Percentiles rank a stretch among this genome's conserved stretches.
Evolutionary conservation across 257 asterid species (phyloP).

Genomic region (Jacaranda mimosifolia): DNA sequence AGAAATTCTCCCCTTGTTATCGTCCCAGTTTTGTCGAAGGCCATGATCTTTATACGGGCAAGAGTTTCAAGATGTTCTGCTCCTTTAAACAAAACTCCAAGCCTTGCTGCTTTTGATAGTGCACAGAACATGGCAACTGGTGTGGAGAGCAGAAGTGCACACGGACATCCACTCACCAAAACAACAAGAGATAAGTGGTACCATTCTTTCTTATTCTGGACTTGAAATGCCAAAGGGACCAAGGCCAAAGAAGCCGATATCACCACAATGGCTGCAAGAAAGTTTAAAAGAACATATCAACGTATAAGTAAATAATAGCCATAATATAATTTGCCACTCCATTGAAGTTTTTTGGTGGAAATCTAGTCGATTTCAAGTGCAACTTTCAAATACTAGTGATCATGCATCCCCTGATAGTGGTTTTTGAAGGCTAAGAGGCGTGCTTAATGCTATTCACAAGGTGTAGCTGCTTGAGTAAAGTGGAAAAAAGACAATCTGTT

Average conservation of each 20-base stretch:
- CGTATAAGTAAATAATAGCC: neutral
- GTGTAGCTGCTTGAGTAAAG: too few relatives aligned
- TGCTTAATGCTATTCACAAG: too few relatives aligned
- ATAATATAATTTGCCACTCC: too few relatives aligned
- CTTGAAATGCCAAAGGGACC: conserved; percentile 55
- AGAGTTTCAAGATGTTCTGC: conserved; percentile 77
- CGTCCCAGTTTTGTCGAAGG: conserved; percentile 89
- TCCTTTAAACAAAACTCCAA: conserved; percentile 81
- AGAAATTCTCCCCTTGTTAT: conserved; percentile 77
- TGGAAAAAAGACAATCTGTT: too few relatives aligned
- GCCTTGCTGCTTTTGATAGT: conserved; percentile 71
- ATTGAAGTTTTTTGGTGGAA: too few relatives aligned
- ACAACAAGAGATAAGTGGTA: conserved; percentile 72
- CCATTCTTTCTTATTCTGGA: conserved; percentile 62
- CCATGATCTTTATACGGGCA: conserved; percentile 67
- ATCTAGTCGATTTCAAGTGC: too few relatives aligned
- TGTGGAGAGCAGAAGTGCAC: conserved; percentile 81
- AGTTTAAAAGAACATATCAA: neutral
- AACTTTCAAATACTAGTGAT: too few relatives aligned
- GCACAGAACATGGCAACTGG: conserved; percentile 89
- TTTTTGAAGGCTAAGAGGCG: too few relatives aligned
- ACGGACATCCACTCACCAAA: conserved; percentile 83
- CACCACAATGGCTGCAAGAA: conserved; percentile 62
- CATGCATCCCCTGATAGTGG: too few relatives aligned
- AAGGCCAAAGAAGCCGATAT: conserved; percentile 58